Base-by-base conservation (phyloP, 1,139 yeast species). In the Blastobotrys serpentis region DNA sequence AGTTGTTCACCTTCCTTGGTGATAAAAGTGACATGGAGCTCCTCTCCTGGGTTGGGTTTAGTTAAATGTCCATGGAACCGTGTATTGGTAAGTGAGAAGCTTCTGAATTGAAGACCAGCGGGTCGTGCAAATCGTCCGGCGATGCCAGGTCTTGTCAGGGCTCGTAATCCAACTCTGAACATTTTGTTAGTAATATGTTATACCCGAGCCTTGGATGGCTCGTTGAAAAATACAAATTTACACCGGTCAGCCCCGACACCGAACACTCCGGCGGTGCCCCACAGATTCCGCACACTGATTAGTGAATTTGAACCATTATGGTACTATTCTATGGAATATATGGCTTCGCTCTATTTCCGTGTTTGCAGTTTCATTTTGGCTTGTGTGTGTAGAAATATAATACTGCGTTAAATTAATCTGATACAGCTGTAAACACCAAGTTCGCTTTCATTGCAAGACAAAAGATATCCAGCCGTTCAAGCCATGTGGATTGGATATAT, bases 21-120 rank as follows among this genome's bases (percentile, higher is more conserved):
- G 52, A 94, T 87, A 70, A 88, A 94, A 0, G 98, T 90, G 48
- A 90, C 77, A 56, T 88, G 86, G 46, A 86, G 75, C 65, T 90
- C 98, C 71, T 92, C 96, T 25, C 98, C 98, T 1, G 95, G 87
- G 43, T 84, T 84, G 22, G 98, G 98, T 58, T 81, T 86, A 61
- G 86, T 88, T 48, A 90, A 68, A 65, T 90, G 96, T 10, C 96
- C 97, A 63, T 92, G 98, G 37, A 42, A 47, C 8, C 39, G 45
- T n/a, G 30, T 17, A 8, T 17, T 8, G n/a, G 43, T 36, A 23
- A 22, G 38, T n/a, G 49, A 10, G 21, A 48, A 45, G 26, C 36
- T 13, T 13, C 48, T 4, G 4, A 13, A 6, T 13, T 5, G 6
- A 7, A 11, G 13, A 18, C 6, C 40, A 8, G 16, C 10, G 11